Percentiles rank a stretch among this genome's conserved stretches.
phyloP scores from a whole-genome alignment of 1,284 basidiomycete genomes.

The Pyrrhoderma noxium region DNA sequence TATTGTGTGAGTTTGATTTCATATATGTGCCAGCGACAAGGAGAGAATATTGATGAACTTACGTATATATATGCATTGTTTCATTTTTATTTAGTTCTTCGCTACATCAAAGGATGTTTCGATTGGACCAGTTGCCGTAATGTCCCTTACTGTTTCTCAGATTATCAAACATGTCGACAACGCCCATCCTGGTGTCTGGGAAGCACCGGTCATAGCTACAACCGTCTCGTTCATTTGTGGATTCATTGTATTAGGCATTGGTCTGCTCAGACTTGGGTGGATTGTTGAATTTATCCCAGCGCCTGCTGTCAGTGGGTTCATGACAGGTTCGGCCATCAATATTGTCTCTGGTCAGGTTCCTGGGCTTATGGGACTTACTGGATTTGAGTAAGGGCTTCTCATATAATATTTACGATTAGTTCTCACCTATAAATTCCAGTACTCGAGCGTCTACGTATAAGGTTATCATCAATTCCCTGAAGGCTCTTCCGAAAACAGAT shows the following conservation, averaged over 20 bases:
- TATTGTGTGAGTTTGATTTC: constrained; percentile 67
- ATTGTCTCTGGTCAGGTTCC: constrained; percentile 84
- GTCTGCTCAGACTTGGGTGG: constrained; percentile 90
- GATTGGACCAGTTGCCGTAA: constrained; percentile 95
- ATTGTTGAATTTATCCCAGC: constrained; percentile 91
- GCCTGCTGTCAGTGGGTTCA: constrained; percentile 89
- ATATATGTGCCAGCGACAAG: too few species aligned
- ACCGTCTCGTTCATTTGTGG: constrained; percentile 85
- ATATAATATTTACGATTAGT: constrained; percentile 23
- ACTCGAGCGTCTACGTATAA: constrained; percentile 80
- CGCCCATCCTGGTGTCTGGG: constrained; percentile 47
- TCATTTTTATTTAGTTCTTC: constrained; percentile 50
- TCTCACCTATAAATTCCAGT: too few species aligned
- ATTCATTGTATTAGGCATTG: constrained; percentile 89
- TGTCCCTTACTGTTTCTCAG: constrained; percentile 87
- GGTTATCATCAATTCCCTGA: constrained; percentile 90
- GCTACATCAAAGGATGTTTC: constrained; percentile 95
- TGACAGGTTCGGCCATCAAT: constrained; percentile 87
- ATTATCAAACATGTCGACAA: constrained; percentile 65
- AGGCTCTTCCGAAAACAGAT: constrained; percentile 63
- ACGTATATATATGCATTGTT: constrained; percentile 20
- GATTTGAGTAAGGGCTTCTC: constrained; percentile 67
- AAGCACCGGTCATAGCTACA: constrained; percentile 73
- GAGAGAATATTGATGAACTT: constrained; percentile 17
- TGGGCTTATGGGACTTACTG: constrained; percentile 76